These are phyloP conservation scores for Boletus pseudopeckii DNA, from an alignment of 768 basidiomycete species.

Conservation along the genomic window DNA sequence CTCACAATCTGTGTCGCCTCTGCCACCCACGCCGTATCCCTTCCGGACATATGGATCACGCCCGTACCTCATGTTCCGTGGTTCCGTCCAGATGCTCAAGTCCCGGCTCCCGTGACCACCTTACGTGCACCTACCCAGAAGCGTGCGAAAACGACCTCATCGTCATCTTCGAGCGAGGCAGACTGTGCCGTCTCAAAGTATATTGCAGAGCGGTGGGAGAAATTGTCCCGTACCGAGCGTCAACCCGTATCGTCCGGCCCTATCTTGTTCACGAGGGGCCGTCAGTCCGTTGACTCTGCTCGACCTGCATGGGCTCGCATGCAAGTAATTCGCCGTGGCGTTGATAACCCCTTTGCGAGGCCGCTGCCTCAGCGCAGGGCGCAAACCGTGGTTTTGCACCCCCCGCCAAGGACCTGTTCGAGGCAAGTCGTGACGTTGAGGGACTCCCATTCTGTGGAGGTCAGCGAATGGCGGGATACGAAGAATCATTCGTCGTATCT, in stretches of 20 bases:
- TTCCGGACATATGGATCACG: conserved; percentile 51
- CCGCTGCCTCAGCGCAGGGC: conserved; percentile 22
- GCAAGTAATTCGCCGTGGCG: conserved; percentile 45
- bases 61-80: conserved; percentile 54
- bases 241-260: conserved; percentile 17
- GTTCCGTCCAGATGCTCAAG: conserved; percentile 40
- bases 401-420: conserved; percentile 31
- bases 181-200: conserved; percentile 28
- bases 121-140: conserved; percentile 10
- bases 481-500: conserved; percentile 13
- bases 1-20: conserved; percentile 47
- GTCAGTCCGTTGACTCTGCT: conserved; percentile 21
- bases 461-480: conserved; percentile 27
- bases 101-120: background rate
- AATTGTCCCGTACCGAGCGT: conserved; percentile 21
- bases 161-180: conserved; percentile 7
- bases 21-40: conserved; percentile 40
- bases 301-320: conserved; percentile 51
- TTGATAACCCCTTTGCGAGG: conserved; percentile 51
- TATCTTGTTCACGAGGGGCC: conserved; percentile 14
- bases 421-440: conserved; percentile 15
- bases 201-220: conserved; percentile 32
- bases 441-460: conserved; percentile 36
- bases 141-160: background rate
- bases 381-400: conserved; percentile 24